A percentile compares a stretch with the other conserved stretches of the same genome.
These are phyloP conservation scores for Ceratobasidium sp. DNA, from an alignment of 1,284 basidiomycete species.

Conservation along the genomic window DNA sequence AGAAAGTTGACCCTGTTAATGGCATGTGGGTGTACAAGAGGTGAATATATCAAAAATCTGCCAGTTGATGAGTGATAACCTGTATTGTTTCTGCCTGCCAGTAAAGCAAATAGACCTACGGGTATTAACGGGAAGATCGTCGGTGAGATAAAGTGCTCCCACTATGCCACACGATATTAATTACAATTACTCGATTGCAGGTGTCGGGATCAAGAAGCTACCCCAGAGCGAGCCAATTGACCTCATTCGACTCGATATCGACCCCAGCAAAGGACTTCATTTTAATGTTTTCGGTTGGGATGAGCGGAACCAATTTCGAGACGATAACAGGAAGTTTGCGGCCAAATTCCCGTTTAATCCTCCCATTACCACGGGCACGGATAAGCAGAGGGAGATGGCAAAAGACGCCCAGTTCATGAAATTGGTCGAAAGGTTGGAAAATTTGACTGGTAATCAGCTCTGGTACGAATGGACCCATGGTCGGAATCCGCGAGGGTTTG, in stretches of 20 bases:
- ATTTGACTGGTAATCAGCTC: neutral
- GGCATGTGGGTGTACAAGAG: neutral
- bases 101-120: too few relatives aligned
- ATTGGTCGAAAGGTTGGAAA: neutral
- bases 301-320: neutral
- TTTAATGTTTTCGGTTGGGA: slow-evolving; percentile 2
- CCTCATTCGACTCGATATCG: slow-evolving; percentile 5
- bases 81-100: too few relatives aligned
- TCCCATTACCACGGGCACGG: too few relatives aligned
- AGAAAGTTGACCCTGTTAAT: neutral
- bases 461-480: neutral
- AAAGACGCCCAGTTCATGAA: neutral
- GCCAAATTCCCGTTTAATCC: too few relatives aligned
- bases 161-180: too few relatives aligned
- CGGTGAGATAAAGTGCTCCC: too few relatives aligned
- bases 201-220: too few relatives aligned
- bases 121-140: too few relatives aligned
- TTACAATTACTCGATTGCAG: too few relatives aligned
- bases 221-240: neutral
- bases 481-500: too few relatives aligned
- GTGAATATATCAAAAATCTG: too few relatives aligned
- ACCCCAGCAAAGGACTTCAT: neutral
- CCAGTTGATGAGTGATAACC: too few relatives aligned
- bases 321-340: neutral
- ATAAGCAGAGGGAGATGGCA: neutral